Base-by-base conservation (phyloP, 2,329 filamentous ascomycete genomes). In the Plectosphaerella cucumerina region DNA sequence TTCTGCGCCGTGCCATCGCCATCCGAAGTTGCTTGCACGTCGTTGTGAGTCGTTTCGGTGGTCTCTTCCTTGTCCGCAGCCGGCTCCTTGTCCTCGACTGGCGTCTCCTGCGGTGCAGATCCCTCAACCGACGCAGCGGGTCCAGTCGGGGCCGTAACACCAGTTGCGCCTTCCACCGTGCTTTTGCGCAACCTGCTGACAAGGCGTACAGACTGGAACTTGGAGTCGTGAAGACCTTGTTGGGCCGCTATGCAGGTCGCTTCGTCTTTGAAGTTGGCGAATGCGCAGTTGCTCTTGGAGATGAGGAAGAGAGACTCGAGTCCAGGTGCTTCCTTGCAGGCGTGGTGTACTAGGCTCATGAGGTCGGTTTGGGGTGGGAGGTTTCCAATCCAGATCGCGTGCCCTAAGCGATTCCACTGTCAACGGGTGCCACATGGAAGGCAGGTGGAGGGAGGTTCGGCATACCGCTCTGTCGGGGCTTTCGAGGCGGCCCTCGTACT, bases 301-400 rank as follows among this genome's bases (percentile, higher is more conserved):
- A 97, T 97, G 34, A 97, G 73, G 59, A 97, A 97, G 1, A 97
- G 74, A 44, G 91, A 96, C 65, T 96, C 89, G 20, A 97, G 82
- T 1, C 91, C 81, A 0, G 78, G 80, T 0, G 90, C 86, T 57
- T 92, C 87, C 56, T 82, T 84, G 54, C 89, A 95, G 52, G 97
- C 94, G 65, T 97, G 89, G 53, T 94, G 84, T 48, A 97, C 96
- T n/a, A 97, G 73, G 52, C 82, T 87, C 69, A 90, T 85, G 12
- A 97, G 77, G 39, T 86, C 86, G 1, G 91, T 88, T 46, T 90
- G 87, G 1, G 90, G 88, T 4, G 93, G 92, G 0, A 97, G 75
- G 64, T 97, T 97, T 39, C 94, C 94, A 23, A 97, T 90, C 93
- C 94, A 97, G 18, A 97, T 84, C 1, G 93, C 93, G 65, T 96